These are phyloP conservation scores for Herpetomonas tarakana DNA, from an alignment of 208 protist genomes.

Conservation along the genomic window DNA sequence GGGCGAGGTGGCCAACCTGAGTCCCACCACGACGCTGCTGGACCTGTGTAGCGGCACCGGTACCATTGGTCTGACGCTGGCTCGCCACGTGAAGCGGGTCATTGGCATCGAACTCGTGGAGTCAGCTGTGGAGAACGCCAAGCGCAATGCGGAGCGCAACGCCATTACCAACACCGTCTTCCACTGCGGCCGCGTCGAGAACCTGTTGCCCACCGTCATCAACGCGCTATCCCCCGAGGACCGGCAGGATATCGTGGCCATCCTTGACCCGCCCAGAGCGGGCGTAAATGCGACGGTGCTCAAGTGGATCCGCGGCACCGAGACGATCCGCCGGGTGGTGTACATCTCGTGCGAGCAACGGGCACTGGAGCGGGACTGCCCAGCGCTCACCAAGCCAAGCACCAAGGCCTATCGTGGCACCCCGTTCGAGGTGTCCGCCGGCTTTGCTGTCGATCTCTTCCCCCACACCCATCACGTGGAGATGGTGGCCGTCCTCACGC, in stretches of 20 bases:
- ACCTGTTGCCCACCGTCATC: slow-evolving; percentile 73
- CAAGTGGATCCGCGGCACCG: slow-evolving; percentile 89
- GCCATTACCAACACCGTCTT: slow-evolving; percentile 87
- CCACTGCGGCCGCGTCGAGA: slow-evolving; percentile 90
- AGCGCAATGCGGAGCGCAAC: slow-evolving; percentile 85
- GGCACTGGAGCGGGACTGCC: slow-evolving; percentile 86
- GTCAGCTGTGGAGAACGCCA: slow-evolving; percentile 85
- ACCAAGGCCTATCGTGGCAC: slow-evolving; percentile 72
- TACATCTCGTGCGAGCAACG: slow-evolving; percentile 96
- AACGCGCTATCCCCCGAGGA: slow-evolving; percentile 34
- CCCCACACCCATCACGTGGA: slow-evolving; percentile 95
- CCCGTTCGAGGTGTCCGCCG: slow-evolving; percentile 83
- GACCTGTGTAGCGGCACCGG: slow-evolving; percentile 96
- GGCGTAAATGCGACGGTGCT: slow-evolving; percentile 89
- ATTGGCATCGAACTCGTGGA: slow-evolving; percentile 94
- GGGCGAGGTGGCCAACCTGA: slow-evolving; percentile 51
- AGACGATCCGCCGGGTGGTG: slow-evolving; percentile 86
- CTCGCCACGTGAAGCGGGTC: slow-evolving; percentile 75
- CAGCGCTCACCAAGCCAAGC: slow-evolving; percentile 63
- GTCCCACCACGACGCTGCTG: slow-evolving; percentile 67
- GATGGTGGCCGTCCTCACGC: slow-evolving; percentile 89
- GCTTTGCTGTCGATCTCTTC: slow-evolving; percentile 94
- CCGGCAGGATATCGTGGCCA: slow-evolving; percentile 68
- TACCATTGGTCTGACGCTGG: slow-evolving; percentile 91
- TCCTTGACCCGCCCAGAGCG: slow-evolving; percentile 89